Base-by-base conservation (phyloP, 805 yeast genomes). In the Saturnispora mendoncae region DNA sequence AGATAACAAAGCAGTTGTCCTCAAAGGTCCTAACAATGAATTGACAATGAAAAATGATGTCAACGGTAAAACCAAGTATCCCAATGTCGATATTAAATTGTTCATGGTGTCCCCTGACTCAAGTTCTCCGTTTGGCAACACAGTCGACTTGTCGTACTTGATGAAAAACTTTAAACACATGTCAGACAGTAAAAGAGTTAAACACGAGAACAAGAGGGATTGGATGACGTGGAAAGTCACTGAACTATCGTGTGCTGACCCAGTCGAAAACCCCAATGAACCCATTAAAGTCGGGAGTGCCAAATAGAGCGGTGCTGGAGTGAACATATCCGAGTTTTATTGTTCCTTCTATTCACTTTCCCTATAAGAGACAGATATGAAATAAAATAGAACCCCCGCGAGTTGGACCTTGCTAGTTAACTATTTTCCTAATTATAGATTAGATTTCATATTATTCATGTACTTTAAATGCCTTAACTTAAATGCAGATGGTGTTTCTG, bases 221-320 rank as follows among this genome's bases (percentile, higher is more conserved):
- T 38, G 43, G 7, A 27, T 38, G 3, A 50, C 36, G n/a, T 31
- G 43, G 28, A 32, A n/a, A 10, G 27, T 20, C 24, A 21, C 26
- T 18, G 24, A 17, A 33, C 27, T 12, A 14, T 32, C 15, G 28
- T 8, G n/a, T 20, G 35, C 4, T 19, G 12, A n/a, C 4, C 8
- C 28, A 6, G 18, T 39, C 33, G 58, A 50, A 12, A 60, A 43
- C 4, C 55, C 53, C 33, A 57, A 47, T 2, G 67, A 61, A 12
- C 58, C 52, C 31, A 57, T 44, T 13, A 63, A 45, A 0, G 63
- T 57, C 12, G 67, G 66, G 8, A 63, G 42, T 1, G 66, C 52
- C 33, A 63, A 38, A 32, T 58, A 58, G 24, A 60, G 39, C 5
- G 67, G 67, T 0, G 65, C 54, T 30, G 39, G 35, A 18, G 39